Evolutionary conservation across 495 filamentous ascomycete species (phyloP).

Genomic region (Thermochaetoides thermophila): DNA sequence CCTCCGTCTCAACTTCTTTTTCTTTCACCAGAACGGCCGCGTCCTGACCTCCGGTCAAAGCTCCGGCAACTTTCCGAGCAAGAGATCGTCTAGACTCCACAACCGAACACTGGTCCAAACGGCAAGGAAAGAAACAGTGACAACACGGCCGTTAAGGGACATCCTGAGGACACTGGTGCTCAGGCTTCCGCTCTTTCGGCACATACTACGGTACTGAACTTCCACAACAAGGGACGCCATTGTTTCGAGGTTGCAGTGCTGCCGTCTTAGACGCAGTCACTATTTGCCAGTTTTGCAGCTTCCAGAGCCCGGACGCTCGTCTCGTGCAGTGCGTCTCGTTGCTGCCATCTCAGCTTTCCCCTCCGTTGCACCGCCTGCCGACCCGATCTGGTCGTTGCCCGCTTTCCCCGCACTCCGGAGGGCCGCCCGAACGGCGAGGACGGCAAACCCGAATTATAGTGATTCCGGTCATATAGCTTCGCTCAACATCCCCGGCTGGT

Average conservation of each 20-base stretch:
- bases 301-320: constrained; percentile 1
- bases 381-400: background rate
- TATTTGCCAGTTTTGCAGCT: constrained; percentile 3
- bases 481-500: no score
- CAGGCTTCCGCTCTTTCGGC: background rate
- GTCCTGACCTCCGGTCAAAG: no score
- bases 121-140: no score
- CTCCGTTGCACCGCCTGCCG: background rate
- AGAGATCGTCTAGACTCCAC: no score
- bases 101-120: no score
- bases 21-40: no score
- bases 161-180: background rate
- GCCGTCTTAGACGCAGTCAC: constrained; percentile 5
- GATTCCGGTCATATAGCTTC: constrained; percentile 11
- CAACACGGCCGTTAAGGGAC: background rate
- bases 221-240: background rate
- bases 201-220: background rate
- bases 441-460: constrained; percentile 13
- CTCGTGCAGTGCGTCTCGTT: no score
- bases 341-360: constrained; percentile 1
- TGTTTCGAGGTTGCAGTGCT: constrained; percentile 8
- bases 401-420: constrained; percentile 5
- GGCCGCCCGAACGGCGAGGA: constrained; percentile 2
- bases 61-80: no score
- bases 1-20: no score